Base-by-base conservation (phyloP, 345 rosid genomes). In the Moricandia moricandioides region DNA sequence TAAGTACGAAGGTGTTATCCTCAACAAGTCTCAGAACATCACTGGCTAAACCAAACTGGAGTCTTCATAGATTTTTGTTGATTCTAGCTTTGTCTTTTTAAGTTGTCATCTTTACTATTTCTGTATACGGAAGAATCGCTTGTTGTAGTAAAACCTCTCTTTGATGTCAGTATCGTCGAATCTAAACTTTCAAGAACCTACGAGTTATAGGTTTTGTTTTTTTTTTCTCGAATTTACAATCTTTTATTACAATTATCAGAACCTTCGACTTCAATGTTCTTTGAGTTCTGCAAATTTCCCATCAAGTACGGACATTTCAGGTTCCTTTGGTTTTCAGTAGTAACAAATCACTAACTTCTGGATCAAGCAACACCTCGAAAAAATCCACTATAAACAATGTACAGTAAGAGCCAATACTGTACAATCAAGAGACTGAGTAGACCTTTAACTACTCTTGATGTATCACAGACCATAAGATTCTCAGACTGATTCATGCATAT, bases 401-500 rank as follows among this genome's bases (percentile, higher is more conserved):
- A 29, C 31, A 29, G 33, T 4, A 43, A 13, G 16, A 13, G 16
- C 49, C 49, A 39, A 12, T 21, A 21, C 33, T 26, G 3, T 24
- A 24, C 29, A 26, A n/a, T 56, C 33, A 56, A 18, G 83, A 64
- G 72, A 90, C 72, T 5, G 89, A 80, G 60, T 85, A 90, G 76
- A 85, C 95, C 83, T 90, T 90, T 94, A 7, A 94, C 89, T 6
- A 91, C 88, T 82, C 86, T 91, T 7, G 95, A 85, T 49, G 98
- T 94, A 83, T 94, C 98, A 58, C 98, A 94, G 17, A 91, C 83
- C 37, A 94, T 74, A 13, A 94, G 89, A 79, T 94, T 91, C 64
- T 90, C 95, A 11, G 96, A 86, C 29, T 79, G 89, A 27, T 88
- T 81, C n/a, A 96, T 91, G 79, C n/a, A n/a, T 97, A 94, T n/a